Conservation (phyloP, 2,329 filamentous ascomycete genomes). For the Kalmusia sp. region DNA sequence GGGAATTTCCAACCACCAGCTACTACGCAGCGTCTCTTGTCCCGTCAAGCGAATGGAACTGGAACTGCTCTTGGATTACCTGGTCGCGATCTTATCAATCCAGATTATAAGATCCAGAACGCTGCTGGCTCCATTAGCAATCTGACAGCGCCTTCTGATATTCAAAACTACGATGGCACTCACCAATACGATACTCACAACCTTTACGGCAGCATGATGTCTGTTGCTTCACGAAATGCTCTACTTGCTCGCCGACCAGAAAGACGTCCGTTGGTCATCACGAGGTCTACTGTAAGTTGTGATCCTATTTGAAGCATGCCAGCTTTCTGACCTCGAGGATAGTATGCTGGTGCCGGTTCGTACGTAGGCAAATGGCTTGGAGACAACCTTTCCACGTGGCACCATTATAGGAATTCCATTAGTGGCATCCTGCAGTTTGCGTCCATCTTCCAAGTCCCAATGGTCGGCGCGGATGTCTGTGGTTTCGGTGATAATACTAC, state of each 20-base stretch:
- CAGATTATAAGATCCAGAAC: conserved; percentile 71
- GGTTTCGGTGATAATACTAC: conserved; percentile 74
- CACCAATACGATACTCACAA: conserved; percentile 79
- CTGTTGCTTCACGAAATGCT: conserved; percentile 67
- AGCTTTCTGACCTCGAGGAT: conserved; percentile 3
- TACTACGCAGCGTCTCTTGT: conserved; percentile 21
- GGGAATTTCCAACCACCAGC: conserved; percentile 67
- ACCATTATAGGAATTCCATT: conserved; percentile 51
- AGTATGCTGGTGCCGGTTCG: conserved; percentile 72
- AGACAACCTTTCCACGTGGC: conserved; percentile 57
- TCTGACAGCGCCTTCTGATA: conserved; percentile 67
- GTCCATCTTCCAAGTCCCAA: conserved; percentile 54
- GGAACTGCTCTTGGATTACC: conserved; percentile 62
- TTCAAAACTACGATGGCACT: conserved; percentile 71
- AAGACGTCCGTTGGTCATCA: conserved; percentile 74
- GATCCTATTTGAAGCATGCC: background rate
- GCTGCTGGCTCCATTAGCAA: conserved; percentile 49
- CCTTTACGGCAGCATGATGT: conserved; percentile 79
- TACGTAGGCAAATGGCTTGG: conserved; percentile 67
- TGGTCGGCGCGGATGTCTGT: conserved; percentile 70
- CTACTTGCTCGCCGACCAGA: conserved; percentile 70
- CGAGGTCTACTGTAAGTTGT: conserved; percentile 64
- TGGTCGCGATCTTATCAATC: conserved; percentile 69
- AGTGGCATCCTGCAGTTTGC: conserved; percentile 52
- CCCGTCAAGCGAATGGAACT: conserved; percentile 41